Evolutionary conservation across 768 basidiomycete species (phyloP).

Genomic region (Lactifluus volemus): DNA sequence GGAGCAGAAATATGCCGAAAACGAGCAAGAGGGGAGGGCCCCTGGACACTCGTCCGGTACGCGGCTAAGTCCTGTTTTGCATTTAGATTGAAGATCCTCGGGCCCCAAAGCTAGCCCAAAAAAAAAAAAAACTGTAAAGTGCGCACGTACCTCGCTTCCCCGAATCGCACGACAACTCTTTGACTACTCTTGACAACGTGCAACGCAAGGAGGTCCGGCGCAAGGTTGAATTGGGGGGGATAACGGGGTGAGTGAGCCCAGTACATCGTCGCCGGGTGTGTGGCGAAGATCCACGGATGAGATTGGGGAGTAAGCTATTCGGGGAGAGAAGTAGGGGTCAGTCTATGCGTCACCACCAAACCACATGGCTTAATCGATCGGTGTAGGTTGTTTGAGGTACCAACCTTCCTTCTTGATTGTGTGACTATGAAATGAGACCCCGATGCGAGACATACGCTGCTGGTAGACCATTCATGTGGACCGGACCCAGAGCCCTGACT

Average conservation of each 20-base stretch:
- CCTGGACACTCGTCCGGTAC: conserved; percentile 6
- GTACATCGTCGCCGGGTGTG: background rate
- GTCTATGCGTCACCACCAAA: background rate
- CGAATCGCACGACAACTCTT: too few relatives aligned
- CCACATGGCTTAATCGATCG: background rate
- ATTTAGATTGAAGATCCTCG: conserved; percentile 9
- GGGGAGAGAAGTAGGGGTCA: background rate
- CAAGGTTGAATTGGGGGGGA: background rate
- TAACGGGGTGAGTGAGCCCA: background rate
- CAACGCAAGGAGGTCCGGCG: too few relatives aligned
- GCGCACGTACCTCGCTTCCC: background rate
- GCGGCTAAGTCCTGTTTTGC: conserved; percentile 1
- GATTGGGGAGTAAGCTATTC: conserved; percentile 10
- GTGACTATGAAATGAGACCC: background rate
- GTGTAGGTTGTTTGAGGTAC: background rate
- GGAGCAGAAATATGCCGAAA: conserved; percentile 1
- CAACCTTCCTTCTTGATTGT: background rate
- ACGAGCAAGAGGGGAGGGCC: background rate
- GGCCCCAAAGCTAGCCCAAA: background rate
- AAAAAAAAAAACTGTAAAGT: too few relatives aligned
- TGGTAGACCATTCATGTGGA: conserved; percentile 3
- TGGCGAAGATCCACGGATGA: conserved; percentile 2
- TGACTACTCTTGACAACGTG: too few relatives aligned
- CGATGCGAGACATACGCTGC: conserved; percentile 8
- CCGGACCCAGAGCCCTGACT: background rate